A percentile compares a stretch with the other conserved stretches of the same genome.
These are phyloP conservation scores for Fonsecaea nubica DNA, from an alignment of 2,329 filamentous ascomycete genomes.

Conservation along the genomic window DNA sequence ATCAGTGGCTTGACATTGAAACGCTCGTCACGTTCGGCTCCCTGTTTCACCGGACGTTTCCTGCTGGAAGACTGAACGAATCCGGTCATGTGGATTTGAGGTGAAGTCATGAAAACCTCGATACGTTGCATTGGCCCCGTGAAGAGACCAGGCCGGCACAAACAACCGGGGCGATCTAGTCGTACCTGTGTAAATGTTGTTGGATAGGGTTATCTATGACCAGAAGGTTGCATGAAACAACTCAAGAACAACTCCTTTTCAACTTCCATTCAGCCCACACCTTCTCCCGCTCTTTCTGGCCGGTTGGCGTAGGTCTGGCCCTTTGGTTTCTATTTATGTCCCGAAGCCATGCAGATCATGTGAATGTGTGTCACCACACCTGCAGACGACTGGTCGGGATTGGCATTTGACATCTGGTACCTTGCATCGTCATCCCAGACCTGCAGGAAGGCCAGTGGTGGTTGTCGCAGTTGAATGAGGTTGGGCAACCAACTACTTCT, in stretches of 20 bases:
- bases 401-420: constrained; percentile 16
- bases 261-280: not conserved
- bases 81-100: not conserved
- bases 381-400: constrained; percentile 16
- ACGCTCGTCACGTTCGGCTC: constrained; percentile 8
- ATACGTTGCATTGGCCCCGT: not conserved
- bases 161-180: not conserved
- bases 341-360: constrained; percentile 7
- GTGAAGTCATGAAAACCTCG: not conserved
- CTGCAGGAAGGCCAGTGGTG: not conserved
- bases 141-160: not conserved
- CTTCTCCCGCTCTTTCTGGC: not conserved
- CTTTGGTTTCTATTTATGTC: constrained; percentile 17
- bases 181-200: not conserved
- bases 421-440: constrained; percentile 23
- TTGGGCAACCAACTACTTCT: constrained; percentile 2
- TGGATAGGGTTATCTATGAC: not conserved
- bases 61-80: not conserved
- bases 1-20: constrained; percentile 27
- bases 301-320: constrained; percentile 8
- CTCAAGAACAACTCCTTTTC: not conserved
- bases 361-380: constrained; percentile 11
- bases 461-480: not conserved
- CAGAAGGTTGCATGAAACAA: not conserved
- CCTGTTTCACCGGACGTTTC: constrained; percentile 14